Conservation (phyloP, 257 asterid genomes). For the Solanum tarijense region DNA sequence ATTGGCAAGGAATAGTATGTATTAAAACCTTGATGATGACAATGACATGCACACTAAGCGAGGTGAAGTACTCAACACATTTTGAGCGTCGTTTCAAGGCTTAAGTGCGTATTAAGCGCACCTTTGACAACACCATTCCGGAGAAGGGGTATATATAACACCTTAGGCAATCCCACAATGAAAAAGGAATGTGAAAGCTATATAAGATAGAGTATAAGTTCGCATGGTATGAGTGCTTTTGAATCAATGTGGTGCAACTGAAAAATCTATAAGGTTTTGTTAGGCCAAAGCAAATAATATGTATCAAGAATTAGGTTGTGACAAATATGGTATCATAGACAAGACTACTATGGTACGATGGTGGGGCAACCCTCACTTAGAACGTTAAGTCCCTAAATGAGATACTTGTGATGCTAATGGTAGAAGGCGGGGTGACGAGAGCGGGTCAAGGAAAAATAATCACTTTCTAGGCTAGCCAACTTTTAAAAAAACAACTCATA, state of each 20-base stretch:
- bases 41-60: background rate
- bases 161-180: background rate
- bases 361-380: background rate
- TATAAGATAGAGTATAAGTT: background rate
- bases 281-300: background rate
- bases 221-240: background rate
- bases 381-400: background rate
- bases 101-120: background rate
- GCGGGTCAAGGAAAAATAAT: background rate
- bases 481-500: background rate
- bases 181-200: background rate
- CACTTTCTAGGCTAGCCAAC: background rate
- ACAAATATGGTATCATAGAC: background rate
- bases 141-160: background rate
- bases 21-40: background rate
- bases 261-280: background rate
- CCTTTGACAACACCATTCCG: background rate
- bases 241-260: background rate
- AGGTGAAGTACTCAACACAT: background rate
- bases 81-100: background rate
- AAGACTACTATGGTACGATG: background rate
- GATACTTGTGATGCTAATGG: background rate
- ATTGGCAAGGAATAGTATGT: background rate
- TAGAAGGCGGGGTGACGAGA: background rate
- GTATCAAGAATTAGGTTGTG: background rate